Conservation (phyloP, 2,329 filamentous ascomycete genomes). For the Microdochium paspali region DNA sequence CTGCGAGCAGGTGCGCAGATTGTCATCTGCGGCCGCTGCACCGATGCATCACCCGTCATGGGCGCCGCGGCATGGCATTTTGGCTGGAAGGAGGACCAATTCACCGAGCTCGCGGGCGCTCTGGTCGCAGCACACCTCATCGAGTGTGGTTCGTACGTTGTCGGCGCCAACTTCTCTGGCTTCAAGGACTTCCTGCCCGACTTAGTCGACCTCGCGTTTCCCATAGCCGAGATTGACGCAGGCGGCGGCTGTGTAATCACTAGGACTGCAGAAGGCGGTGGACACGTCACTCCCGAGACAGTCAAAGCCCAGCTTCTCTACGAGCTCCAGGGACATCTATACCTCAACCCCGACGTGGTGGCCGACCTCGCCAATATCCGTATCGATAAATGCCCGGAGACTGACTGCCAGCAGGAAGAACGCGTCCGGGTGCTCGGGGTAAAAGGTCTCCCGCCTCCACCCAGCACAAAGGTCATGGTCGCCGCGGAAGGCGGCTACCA, state of each 20-base stretch:
- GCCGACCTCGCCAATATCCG: slow-evolving; percentile 19
- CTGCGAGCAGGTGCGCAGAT: slow-evolving; percentile 33
- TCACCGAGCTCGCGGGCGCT: slow-evolving; percentile 38
- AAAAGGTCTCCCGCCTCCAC: slow-evolving; percentile 10
- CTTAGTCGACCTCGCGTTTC: slow-evolving; percentile 29
- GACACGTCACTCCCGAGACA: slow-evolving; percentile 23
- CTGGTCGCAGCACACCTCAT: slow-evolving; percentile 43
- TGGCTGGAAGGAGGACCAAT: slow-evolving; percentile 35
- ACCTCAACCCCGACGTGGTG: slow-evolving; percentile 25
- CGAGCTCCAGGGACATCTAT: slow-evolving; percentile 26
- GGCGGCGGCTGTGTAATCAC: slow-evolving; percentile 32
- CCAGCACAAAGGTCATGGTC: slow-evolving; percentile 13
- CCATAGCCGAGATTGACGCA: slow-evolving; percentile 32
- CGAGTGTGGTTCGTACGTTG: slow-evolving; percentile 44
- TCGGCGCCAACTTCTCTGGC: slow-evolving; percentile 44
- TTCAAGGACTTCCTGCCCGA: slow-evolving; percentile 19
- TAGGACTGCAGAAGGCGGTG: slow-evolving; percentile 29
- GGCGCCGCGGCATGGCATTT: slow-evolving; percentile 48
- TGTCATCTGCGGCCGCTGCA: slow-evolving; percentile 37
- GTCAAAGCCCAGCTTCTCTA: slow-evolving; percentile 28
- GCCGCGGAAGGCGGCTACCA: slow-evolving; percentile 17
- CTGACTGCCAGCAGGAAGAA: background rate
- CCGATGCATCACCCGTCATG: slow-evolving; percentile 42
- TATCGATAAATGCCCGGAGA: slow-evolving; percentile 9
- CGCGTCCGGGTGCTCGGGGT: slow-evolving; percentile 5